These are phyloP conservation scores for Coffea eugenioides DNA, from an alignment of 257 asterid species.

Conservation along the genomic window DNA sequence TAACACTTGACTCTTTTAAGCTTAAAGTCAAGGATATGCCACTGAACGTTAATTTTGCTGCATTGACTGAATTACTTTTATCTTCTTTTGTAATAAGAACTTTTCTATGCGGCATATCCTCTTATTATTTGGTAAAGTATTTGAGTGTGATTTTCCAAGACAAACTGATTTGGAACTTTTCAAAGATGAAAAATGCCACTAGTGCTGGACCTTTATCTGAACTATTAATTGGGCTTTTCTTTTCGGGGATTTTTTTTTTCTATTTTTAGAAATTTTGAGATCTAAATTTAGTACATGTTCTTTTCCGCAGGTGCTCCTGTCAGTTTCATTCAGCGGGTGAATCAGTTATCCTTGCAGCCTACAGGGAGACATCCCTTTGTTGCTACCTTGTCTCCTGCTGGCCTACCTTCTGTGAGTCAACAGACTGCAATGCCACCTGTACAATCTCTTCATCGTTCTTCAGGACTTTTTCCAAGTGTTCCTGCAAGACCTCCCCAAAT, in stretches of 20 bases:
- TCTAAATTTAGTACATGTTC: too few relatives aligned
- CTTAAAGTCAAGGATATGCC: not conserved
- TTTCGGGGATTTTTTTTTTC: not conserved
- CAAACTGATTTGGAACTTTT: not conserved
- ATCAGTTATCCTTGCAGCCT: conserved; percentile 34
- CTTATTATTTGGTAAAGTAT: not conserved
- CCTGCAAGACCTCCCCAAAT: conserved; percentile 61
- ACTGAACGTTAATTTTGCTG: not conserved
- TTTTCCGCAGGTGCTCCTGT: conserved; percentile 41
- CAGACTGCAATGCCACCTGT: conserved; percentile 26
- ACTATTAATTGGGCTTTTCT: not conserved
- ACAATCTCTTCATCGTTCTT: conserved; percentile 28
- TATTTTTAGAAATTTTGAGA: too few relatives aligned
- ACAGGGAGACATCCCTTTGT: conserved; percentile 26
- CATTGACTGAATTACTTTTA: not conserved
- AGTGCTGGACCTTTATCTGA: not conserved
- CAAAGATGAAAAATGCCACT: not conserved
- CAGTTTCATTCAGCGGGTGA: conserved; percentile 40
- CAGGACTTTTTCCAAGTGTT: conserved; percentile 37
- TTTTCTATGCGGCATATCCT: not conserved
- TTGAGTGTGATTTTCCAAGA: not conserved
- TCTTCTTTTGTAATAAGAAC: not conserved
- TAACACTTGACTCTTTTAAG: not conserved
- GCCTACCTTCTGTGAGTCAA: conserved; percentile 29
- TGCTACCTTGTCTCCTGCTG: conserved; percentile 16